Conservation (phyloP, 768 basidiomycete species). For the Rhizopogon vesiculosus region DNA sequence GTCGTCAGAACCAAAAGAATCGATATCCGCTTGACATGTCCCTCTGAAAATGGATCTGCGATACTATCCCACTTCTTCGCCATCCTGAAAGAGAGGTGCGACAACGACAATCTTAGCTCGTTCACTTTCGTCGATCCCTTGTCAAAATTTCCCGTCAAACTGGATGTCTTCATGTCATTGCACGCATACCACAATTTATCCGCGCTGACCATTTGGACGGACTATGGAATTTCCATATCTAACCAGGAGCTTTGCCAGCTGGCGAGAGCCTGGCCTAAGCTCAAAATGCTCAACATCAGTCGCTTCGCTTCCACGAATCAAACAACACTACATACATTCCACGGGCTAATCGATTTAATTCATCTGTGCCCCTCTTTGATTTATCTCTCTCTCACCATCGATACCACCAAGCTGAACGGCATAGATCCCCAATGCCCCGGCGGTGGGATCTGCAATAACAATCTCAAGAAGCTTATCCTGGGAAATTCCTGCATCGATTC, state of each 20-base stretch:
- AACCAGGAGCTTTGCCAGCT: constrained; percentile 7
- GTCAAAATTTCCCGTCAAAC: neutral
- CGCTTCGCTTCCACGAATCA: constrained; percentile 10
- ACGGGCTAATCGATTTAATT: constrained; percentile 9
- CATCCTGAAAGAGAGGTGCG: neutral
- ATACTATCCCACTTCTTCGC: neutral
- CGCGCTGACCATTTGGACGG: too few species aligned
- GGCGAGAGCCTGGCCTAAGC: constrained; percentile 14
- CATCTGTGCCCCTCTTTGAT: constrained; percentile 10
- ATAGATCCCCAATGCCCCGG: neutral
- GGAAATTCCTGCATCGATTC: constrained; percentile 17
- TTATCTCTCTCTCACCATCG: constrained; percentile 20
- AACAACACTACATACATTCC: constrained; percentile 16
- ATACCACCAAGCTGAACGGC: constrained; percentile 3
- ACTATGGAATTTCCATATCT: too few species aligned
- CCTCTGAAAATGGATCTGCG: neutral
- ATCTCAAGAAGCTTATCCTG: constrained; percentile 7
- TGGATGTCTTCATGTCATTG: neutral
- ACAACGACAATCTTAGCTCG: neutral
- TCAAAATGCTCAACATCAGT: constrained; percentile 15
- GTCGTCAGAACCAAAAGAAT: neutral
- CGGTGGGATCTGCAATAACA: neutral
- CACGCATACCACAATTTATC: too few species aligned
- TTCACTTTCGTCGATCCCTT: neutral
- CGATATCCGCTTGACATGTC: neutral